Conservation (phyloP, 179 eudicot genomes). For the Beta lomatogona region DNA sequence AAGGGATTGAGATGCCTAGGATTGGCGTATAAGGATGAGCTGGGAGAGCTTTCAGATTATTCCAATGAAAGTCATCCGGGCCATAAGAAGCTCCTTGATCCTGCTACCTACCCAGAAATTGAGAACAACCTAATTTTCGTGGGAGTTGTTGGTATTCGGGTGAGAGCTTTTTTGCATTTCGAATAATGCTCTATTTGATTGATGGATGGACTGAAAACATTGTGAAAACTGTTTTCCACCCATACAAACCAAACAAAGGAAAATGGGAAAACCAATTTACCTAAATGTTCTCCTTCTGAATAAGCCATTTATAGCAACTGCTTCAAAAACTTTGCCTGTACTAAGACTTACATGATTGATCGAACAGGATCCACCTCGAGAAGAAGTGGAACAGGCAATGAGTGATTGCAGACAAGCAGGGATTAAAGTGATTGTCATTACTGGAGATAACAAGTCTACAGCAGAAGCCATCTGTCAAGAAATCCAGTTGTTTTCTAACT, state of each 20-base stretch:
- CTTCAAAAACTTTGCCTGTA: not conserved
- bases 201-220: too few species aligned
- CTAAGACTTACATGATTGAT: not conserved
- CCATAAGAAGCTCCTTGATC: constrained; percentile 81
- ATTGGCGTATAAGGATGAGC: constrained; percentile 75
- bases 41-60: constrained; percentile 71
- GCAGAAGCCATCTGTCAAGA: constrained; percentile 88
- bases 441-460: constrained; percentile 90
- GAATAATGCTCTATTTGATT: not conserved
- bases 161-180: constrained; percentile 34
- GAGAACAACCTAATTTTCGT: constrained; percentile 74
- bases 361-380: constrained; percentile 87
- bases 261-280: too few species aligned
- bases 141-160: constrained; percentile 84
- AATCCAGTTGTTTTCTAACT: constrained; percentile 53
- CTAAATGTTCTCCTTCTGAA: too few species aligned
- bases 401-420: constrained; percentile 82
- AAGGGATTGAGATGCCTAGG: constrained; percentile 88
- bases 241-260: too few species aligned
- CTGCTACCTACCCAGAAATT: constrained; percentile 55
- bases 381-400: constrained; percentile 74
- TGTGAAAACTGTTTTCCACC: too few species aligned
- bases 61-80: constrained; percentile 59
- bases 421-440: constrained; percentile 77
- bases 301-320: not conserved